Conservation (phyloP, 371 early-diverging fungal genomes). For the Syncephalastrum contaminatum region DNA sequence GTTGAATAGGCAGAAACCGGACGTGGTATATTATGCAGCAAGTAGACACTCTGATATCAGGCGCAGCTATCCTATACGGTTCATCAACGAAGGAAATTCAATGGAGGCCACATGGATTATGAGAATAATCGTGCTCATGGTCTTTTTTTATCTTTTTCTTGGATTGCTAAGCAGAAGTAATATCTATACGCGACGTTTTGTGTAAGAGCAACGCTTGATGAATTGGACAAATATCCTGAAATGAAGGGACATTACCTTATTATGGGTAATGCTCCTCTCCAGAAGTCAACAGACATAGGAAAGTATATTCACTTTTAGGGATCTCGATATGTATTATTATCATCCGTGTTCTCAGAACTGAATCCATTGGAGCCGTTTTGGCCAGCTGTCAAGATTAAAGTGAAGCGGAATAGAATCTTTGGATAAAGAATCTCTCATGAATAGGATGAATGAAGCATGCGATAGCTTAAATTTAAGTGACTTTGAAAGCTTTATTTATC, state of each 20-base stretch:
- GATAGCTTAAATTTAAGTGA: no score
- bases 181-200: no score
- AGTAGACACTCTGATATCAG: no score
- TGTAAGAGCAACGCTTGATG: conserved; percentile 17
- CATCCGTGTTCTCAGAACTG: conserved; percentile 8
- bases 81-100: no score
- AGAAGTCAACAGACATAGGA: conserved; percentile 14
- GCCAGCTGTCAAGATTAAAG: background rate
- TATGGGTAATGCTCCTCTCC: conserved; percentile 17
- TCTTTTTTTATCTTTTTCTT: no score
- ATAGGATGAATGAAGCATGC: background rate
- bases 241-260: conserved; percentile 27
- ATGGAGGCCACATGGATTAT: no score
- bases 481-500: no score
- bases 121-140: no score
- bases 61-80: no score
- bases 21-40: no score
- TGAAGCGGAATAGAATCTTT: background rate
- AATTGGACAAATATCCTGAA: conserved; percentile 29
- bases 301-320: conserved; percentile 20
- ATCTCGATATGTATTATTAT: conserved; percentile 18
- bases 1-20: no score
- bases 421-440: background rate
- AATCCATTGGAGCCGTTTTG: background rate
- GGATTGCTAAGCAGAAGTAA: no score